Base-by-base conservation (phyloP, 306 rosid species). In the Albizia julibrissin region DNA sequence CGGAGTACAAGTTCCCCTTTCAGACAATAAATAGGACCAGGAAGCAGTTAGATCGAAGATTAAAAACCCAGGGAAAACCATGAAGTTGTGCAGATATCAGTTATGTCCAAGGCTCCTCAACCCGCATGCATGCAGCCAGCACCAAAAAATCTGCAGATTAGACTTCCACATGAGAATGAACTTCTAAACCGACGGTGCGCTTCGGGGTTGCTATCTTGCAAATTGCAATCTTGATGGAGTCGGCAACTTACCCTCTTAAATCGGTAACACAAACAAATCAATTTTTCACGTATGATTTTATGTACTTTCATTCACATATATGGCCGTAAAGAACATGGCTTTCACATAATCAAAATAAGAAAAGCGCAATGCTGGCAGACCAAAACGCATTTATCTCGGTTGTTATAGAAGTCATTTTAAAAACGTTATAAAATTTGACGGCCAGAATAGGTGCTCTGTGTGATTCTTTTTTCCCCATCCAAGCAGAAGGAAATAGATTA, bases 171-270 rank as follows among this genome's bases (percentile, higher is more conserved):
- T 22, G 54, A 78, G 47, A 74, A 81, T 44, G 52, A 79, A 86
- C 71, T 83, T 79, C 81, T 84, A 76, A 69, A 69, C 74, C 82
- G 86, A 34, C 71, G 59, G 77, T 67, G 81, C 75, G 52, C 78
- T 64, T 81, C 37, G 64, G 59, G 76, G 44, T 59, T 31, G 47
- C 69, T 27, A 49, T 84, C 85, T 83, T n/a, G 52, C 54, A n/a
- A n/a, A 79, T 83, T 12, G 31, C 52, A 40, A 69, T 69, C 54
- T 79, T 72, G 83, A 77, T 79, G 86, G 75, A 79, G 75, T 82
- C 91, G 77, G 83, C 86, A 70, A 72, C 79, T 62, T 77, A 15
- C 74, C 43, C 54, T 56, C 89, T 84, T 72, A 44, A 82, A 84
- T 76, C 65, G 72, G 40, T 65, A 82, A 89, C 14, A 85, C 42